A percentile compares a stretch with the other conserved stretches of the same genome.
phyloP scores from a whole-genome alignment of 2,329 filamentous ascomycete genomes.

The Chrysosporium queenslandicum region DNA sequence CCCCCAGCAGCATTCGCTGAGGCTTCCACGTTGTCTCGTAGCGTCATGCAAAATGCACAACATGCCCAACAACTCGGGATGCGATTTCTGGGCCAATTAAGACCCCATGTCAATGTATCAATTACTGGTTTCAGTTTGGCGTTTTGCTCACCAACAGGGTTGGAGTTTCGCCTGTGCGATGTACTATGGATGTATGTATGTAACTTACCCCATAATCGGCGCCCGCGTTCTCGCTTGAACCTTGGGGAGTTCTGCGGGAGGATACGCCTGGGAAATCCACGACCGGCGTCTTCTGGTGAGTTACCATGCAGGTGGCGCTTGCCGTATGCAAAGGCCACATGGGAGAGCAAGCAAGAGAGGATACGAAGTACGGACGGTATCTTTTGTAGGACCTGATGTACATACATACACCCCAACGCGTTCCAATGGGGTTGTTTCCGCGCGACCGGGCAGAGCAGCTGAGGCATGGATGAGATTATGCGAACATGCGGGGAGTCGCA shows the following conservation, averaged over 20 bases:
- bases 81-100: background rate
- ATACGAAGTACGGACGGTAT: no score
- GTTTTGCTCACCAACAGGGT: background rate
- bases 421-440: background rate
- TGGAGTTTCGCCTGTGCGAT: no score
- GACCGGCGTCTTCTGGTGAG: no score
- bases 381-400: background rate
- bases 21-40: conserved; percentile 8
- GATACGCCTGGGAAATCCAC: no score
- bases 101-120: conserved; percentile 1
- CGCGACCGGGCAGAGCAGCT: background rate
- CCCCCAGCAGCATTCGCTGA: background rate
- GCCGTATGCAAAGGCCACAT: background rate
- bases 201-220: no score
- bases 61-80: conserved; percentile 3
- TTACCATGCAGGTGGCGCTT: no score
- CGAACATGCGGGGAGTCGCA: background rate
- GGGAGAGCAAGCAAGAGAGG: background rate
- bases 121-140: background rate
- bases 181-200: background rate
- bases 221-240: background rate
- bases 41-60: conserved; percentile 1
- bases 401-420: background rate
- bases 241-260: no score
- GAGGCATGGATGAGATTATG: no score